Percentiles rank a stretch among this genome's conserved stretches.
These are phyloP conservation scores for Daldinia decipiens DNA, from an alignment of 495 filamentous ascomycete species.

Conservation along the genomic window DNA sequence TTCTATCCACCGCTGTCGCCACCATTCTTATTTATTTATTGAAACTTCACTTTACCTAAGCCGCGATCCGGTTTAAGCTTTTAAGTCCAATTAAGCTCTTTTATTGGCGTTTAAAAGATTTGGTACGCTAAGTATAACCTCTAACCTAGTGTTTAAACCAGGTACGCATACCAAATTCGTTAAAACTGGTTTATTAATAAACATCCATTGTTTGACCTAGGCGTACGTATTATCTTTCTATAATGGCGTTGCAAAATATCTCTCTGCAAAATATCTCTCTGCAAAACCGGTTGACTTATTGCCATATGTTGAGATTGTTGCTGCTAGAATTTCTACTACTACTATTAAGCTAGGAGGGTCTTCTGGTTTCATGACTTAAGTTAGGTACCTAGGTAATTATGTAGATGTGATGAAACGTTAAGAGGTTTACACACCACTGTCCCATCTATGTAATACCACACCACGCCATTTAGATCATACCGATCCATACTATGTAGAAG, in stretches of 20 bases:
- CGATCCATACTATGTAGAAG: conserved; percentile 21
- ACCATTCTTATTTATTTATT: too few species aligned
- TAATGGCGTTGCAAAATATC: too few species aligned
- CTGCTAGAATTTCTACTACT: too few species aligned
- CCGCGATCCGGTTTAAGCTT: not conserved
- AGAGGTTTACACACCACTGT: not conserved
- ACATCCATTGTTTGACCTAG: conserved; percentile 6
- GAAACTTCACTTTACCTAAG: not conserved
- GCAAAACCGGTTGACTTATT: not conserved
- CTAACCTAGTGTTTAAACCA: conserved; percentile 26
- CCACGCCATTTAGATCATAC: conserved; percentile 31
- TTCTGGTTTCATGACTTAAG: not conserved
- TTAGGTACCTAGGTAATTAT: too few species aligned
- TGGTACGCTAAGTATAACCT: conserved; percentile 27
- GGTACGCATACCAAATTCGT: not conserved
- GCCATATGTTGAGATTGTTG: not conserved
- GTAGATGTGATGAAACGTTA: not conserved
- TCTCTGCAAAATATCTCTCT: too few species aligned
- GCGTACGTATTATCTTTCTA: too few species aligned
- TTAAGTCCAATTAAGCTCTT: not conserved
- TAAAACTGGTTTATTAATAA: conserved; percentile 26
- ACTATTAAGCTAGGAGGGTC: not conserved
- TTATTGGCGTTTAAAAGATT: not conserved
- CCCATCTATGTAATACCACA: conserved; percentile 7
- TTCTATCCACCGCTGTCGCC: not conserved